Conservation (phyloP, 139 green algal genomes). For the Nannochloris sp. region DNA sequence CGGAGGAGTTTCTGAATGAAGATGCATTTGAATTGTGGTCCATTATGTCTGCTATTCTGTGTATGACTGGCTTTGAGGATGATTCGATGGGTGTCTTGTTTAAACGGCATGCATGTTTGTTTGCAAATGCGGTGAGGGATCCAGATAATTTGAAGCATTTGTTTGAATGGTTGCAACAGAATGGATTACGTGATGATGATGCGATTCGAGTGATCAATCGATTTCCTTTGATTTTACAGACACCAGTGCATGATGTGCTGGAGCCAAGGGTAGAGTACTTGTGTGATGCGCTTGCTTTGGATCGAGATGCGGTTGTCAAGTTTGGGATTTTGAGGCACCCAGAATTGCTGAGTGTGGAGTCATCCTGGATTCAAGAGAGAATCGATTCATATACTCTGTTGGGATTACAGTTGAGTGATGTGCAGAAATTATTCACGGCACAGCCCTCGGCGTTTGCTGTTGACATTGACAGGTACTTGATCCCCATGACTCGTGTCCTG, state of each 20-base stretch:
- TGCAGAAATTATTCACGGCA: constrained; percentile 1
- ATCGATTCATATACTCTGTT: constrained; percentile 5
- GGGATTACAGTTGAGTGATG: background rate
- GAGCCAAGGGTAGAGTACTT: constrained; percentile 17
- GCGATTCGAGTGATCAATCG: constrained; percentile 11
- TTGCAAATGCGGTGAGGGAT: constrained; percentile 10
- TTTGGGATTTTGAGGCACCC: constrained; percentile 11
- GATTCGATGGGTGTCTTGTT: constrained; percentile 15
- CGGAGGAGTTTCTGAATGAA: constrained; percentile 20
- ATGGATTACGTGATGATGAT: constrained; percentile 1
- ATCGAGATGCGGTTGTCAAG: background rate
- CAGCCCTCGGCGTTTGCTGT: constrained; percentile 3
- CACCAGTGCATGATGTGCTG: constrained; percentile 9
- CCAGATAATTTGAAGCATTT: constrained; percentile 20
- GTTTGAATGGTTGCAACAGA: constrained; percentile 18
- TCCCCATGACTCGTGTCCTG: background rate
- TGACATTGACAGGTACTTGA: background rate
- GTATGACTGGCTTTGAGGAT: constrained; percentile 8
- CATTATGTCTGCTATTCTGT: constrained; percentile 18
- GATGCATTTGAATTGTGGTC: constrained; percentile 24
- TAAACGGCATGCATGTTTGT: constrained; percentile 10
- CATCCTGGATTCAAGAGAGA: background rate
- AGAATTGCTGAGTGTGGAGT: constrained; percentile 14
- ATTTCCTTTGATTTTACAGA: constrained; percentile 18
- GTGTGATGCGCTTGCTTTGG: background rate